A percentile compares a stretch with the other conserved stretches of the same genome.
phyloP scores from a whole-genome alignment of 2,329 filamentous ascomycete genomes.

The Chlorencoelia australis region DNA sequence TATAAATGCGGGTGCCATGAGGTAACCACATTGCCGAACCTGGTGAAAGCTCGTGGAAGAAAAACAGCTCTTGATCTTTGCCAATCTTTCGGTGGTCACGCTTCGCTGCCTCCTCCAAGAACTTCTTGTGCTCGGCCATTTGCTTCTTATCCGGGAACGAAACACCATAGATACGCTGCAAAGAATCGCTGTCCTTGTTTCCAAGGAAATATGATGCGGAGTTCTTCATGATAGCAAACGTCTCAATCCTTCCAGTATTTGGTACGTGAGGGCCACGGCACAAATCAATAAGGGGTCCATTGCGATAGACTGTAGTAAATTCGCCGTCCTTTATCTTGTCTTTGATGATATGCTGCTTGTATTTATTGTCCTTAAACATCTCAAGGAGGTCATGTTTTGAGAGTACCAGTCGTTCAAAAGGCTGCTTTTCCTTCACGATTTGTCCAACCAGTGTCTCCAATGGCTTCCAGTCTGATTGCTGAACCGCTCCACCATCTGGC shows the following conservation, averaged over 20 bases:
- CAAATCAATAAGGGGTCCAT: slow-evolving; percentile 87
- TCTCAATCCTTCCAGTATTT: slow-evolving; percentile 86
- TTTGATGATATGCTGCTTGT: slow-evolving; percentile 96
- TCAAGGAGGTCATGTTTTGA: slow-evolving; percentile 86
- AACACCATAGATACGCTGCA: slow-evolving; percentile 94
- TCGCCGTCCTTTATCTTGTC: slow-evolving; percentile 84
- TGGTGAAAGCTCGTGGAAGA: slow-evolving; percentile 90
- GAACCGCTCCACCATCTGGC: slow-evolving; percentile 59
- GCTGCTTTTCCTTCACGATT: slow-evolving; percentile 94
- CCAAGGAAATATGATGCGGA: slow-evolving; percentile 81
- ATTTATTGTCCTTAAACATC: slow-evolving; percentile 97
- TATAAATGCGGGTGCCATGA: slow-evolving; percentile 88
- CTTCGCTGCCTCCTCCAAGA: slow-evolving; percentile 95
- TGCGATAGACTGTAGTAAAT: slow-evolving; percentile 83
- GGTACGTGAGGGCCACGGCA: slow-evolving; percentile 93
- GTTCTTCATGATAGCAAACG: slow-evolving; percentile 84
- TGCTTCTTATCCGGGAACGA: slow-evolving; percentile 95
- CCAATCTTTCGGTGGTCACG: slow-evolving; percentile 91
- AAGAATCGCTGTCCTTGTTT: slow-evolving; percentile 83
- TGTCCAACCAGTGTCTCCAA: slow-evolving; percentile 71
- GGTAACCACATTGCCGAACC: slow-evolving; percentile 89
- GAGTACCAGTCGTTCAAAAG: slow-evolving; percentile 80
- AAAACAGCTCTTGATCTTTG: slow-evolving; percentile 92
- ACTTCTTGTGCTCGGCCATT: slow-evolving; percentile 87
- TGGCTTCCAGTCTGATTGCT: slow-evolving; percentile 70